Evolutionary conservation across 192 early-diverging fungal species (phyloP).

Genomic region (Mortierella claussenii): DNA sequence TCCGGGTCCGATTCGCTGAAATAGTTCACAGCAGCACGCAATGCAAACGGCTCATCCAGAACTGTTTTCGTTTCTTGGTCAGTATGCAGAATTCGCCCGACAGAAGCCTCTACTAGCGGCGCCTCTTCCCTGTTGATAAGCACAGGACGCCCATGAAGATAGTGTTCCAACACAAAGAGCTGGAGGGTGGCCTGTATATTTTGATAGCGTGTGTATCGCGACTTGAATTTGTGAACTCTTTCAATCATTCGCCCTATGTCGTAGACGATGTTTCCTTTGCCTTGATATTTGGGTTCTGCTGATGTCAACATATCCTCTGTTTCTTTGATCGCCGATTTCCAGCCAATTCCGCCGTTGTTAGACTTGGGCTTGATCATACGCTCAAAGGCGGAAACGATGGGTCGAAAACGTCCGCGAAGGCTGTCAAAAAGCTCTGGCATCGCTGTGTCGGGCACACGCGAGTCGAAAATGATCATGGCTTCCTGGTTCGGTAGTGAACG

Average conservation of each 20-base stretch:
- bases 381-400: no score
- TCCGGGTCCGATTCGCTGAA: conserved; percentile 5
- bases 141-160: conserved; percentile 15
- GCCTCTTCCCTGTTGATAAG: conserved; percentile 5
- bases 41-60: conserved; percentile 22
- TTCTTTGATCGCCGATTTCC: conserved; percentile 16
- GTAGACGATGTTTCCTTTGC: conserved; percentile 18
- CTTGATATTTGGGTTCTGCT: neutral
- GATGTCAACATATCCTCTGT: conserved; percentile 12
- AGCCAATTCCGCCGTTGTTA: no score
- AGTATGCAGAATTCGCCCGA: conserved; percentile 6
- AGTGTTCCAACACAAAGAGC: conserved; percentile 15
- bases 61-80: neutral
- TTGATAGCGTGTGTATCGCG: conserved; percentile 13
- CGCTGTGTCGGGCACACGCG: no score
- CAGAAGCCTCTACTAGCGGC: conserved; percentile 27
- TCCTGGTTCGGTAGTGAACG: conserved; percentile 10
- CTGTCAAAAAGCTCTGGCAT: no score
- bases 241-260: conserved; percentile 24
- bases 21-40: conserved; percentile 27
- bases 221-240: neutral
- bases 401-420: no score
- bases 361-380: no score
- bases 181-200: conserved; percentile 9
- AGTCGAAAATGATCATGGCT: no score